Percentiles rank a stretch among this genome's conserved stretches.
These are phyloP conservation scores for Alternaria conjuncta DNA, from an alignment of 2,329 filamentous ascomycete genomes.

Conservation along the genomic window DNA sequence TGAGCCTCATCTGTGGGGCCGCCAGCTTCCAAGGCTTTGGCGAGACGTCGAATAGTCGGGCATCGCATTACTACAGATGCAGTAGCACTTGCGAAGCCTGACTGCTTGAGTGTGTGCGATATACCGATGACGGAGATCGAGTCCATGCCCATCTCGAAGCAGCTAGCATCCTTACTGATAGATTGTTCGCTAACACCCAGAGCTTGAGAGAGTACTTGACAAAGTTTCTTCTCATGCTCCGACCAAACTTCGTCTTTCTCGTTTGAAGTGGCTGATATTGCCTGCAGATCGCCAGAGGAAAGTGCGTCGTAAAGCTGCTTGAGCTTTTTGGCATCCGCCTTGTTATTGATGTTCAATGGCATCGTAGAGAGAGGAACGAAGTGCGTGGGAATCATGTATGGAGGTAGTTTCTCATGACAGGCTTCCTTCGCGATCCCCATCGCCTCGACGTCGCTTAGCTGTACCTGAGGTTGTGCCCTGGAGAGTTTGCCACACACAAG, in stretches of 20 bases:
- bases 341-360: constrained; percentile 88
- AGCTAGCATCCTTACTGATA: constrained; percentile 65
- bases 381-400: constrained; percentile 91
- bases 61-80: constrained; percentile 72
- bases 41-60: constrained; percentile 51
- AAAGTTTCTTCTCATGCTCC: constrained; percentile 56
- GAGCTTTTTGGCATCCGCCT: constrained; percentile 77
- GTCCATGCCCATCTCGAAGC: constrained; percentile 87
- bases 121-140: constrained; percentile 83
- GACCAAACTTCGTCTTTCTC: constrained; percentile 34
- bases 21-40: constrained; percentile 37
- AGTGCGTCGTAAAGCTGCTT: constrained; percentile 69
- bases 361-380: constrained; percentile 74
- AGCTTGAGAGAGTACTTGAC: constrained; percentile 62
- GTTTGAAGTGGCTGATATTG: constrained; percentile 47
- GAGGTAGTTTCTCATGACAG: constrained; percentile 74
- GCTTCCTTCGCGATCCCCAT: constrained; percentile 52
- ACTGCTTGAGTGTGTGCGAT: constrained; percentile 66
- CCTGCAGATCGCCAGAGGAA: constrained; percentile 66
- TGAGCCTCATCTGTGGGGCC: constrained; percentile 1
- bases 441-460: constrained; percentile 24
- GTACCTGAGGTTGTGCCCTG: constrained; percentile 25
- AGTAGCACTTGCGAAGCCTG: constrained; percentile 66
- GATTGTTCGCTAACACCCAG: constrained; percentile 53
- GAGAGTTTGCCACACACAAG: constrained; percentile 45